These are phyloP conservation scores for Exutisphaerella laricina DNA, from an alignment of 2,329 filamentous ascomycete genomes.

Conservation along the genomic window DNA sequence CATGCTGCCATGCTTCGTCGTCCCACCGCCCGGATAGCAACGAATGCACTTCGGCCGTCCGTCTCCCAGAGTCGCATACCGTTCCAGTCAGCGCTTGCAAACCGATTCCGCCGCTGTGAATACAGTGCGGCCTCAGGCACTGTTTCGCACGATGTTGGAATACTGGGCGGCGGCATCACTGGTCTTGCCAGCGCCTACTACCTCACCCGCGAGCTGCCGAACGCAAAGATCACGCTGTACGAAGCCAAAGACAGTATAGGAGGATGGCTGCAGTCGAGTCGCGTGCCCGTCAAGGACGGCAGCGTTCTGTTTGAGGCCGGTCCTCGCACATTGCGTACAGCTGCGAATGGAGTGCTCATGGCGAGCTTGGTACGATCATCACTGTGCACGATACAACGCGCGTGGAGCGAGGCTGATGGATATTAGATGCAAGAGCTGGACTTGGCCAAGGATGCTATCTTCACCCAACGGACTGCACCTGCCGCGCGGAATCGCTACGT, in stretches of 20 bases:
- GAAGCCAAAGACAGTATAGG: constrained; percentile 66
- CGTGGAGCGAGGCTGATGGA: constrained; percentile 18
- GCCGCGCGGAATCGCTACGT: constrained; percentile 65
- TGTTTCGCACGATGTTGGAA: constrained; percentile 49
- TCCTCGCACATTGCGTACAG: constrained; percentile 66
- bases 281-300: constrained; percentile 55
- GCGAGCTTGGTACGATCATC: constrained; percentile 60
- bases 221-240: constrained; percentile 71
- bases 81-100: background rate
- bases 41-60: constrained; percentile 1
- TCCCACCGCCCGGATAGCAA: constrained; percentile 7
- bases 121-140: constrained; percentile 14
- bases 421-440: constrained; percentile 54
- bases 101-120: constrained; percentile 1
- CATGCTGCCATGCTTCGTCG: constrained; percentile 29
- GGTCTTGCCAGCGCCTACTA: constrained; percentile 75
- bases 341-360: constrained; percentile 57
- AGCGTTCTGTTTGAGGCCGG: constrained; percentile 75
- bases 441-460: constrained; percentile 52
- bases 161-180: constrained; percentile 77
- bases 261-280: constrained; percentile 74
- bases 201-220: constrained; percentile 61
- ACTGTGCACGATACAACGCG: constrained; percentile 1
- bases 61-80: background rate
- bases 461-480: constrained; percentile 46